phyloP scores from a whole-genome alignment of 192 early-diverging fungal genomes.

The Rhizophlyctis rosea region DNA sequence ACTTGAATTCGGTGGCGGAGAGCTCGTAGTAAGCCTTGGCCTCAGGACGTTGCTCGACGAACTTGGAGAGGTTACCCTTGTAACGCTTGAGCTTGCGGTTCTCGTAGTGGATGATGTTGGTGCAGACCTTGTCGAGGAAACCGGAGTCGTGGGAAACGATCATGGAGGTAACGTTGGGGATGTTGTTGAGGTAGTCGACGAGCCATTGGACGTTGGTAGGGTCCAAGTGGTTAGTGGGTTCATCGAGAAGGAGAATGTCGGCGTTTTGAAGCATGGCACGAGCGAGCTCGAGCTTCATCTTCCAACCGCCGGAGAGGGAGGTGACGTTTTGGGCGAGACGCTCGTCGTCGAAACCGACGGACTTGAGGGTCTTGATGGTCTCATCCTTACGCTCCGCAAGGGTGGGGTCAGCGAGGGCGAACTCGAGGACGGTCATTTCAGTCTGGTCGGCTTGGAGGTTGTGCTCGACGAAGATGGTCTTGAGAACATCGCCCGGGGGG shows the following conservation, averaged over 20 bases:
- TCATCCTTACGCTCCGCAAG: slow-evolving; percentile 48
- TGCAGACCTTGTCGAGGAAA: slow-evolving; percentile 77
- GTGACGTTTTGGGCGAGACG: slow-evolving; percentile 63
- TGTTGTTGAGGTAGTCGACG: slow-evolving; percentile 67
- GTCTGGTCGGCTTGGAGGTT: slow-evolving; percentile 70
- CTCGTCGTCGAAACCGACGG: slow-evolving; percentile 68
- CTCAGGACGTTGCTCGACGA: slow-evolving; percentile 72
- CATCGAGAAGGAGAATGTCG: slow-evolving; percentile 81
- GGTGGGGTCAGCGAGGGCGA: slow-evolving; percentile 52
- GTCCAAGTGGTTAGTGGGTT: slow-evolving; percentile 85
- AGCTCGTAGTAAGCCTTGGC: slow-evolving; percentile 76
- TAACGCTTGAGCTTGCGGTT: slow-evolving; percentile 76
- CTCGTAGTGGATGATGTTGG: slow-evolving; percentile 83
- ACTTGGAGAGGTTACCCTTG: slow-evolving; percentile 75
- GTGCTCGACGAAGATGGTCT: slow-evolving; percentile 80
- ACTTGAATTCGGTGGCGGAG: slow-evolving; percentile 56
- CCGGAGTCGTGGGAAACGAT: slow-evolving; percentile 86
- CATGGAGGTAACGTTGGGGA: slow-evolving; percentile 75
- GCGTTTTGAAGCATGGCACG: slow-evolving; percentile 83
- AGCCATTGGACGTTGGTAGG: slow-evolving; percentile 61
- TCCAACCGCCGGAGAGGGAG: slow-evolving; percentile 81
- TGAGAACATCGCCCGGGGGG: slow-evolving; percentile 71
- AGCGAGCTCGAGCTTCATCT: slow-evolving; percentile 86
- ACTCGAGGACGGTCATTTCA: slow-evolving; percentile 67
- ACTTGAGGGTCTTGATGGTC: slow-evolving; percentile 50